Evolutionary conservation across 106 monocot species (phyloP), one percentile per base, ranked within the genome.

Genomic region (Phalaenopsis aphrodite): DNA sequence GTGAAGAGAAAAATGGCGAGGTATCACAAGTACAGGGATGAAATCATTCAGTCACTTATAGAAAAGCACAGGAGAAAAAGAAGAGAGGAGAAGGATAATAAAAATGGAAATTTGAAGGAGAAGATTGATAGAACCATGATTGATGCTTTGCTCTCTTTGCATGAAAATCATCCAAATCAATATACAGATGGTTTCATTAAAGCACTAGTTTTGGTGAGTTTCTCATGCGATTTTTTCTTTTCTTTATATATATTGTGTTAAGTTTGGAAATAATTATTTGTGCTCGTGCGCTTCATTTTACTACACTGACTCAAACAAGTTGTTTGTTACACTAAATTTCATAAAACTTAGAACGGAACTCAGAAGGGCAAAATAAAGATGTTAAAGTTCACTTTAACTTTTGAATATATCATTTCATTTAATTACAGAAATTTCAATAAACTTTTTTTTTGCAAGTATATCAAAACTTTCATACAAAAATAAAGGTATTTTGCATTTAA

Each of bases 41-140:
- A 14, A 6, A 49, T 84, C 37, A 7, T 83, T 4, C 84, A 84
- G 72, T 66, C 73, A 11, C 72, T 89, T 21, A 75, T 89, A 23
- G 89, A 89, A 10, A 78, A 85, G 78, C 78, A 56, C 9, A 76
- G 69, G 42, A 77, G 55, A 42, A 41, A 6, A 56, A 16, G 18
- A 74, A 17, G 1, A 3, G 52, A 5, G 52, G 78, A 14, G 39
- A 30, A 47, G 17, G 8, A 36, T 39, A 71, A 46, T 7, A 6
- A 45, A 3, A 6, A 3, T 4, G 43, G 43, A 1, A 6, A 45
- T 0, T 45, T 45, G 6, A 45, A 3, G 6, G 43, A 45, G 43
- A 6, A 45, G 43, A 45, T 57, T 57, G 43, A 45, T 45, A 15
- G 46, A 8, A 18, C 45, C 2, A 21, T 75, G 43, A 75, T 75